These are phyloP conservation scores for Acmispon strigosus DNA, from an alignment of 306 rosid species.

Conservation along the genomic window DNA sequence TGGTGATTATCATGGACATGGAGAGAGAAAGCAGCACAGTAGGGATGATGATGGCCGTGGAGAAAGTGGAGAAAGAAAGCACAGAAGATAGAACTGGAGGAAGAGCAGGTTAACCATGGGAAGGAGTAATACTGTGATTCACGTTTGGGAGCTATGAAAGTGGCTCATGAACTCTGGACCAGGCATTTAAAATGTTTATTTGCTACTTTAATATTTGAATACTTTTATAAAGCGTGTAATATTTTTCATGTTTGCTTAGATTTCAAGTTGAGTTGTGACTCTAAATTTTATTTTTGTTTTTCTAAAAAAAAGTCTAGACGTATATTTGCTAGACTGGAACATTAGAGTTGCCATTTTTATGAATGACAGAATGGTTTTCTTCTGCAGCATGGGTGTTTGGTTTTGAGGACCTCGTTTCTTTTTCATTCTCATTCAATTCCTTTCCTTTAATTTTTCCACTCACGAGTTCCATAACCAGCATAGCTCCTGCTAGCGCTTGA, in stretches of 20 bases:
- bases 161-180: neutral
- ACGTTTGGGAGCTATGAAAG: neutral
- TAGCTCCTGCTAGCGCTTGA: too few relatives aligned
- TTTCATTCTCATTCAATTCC: too few relatives aligned
- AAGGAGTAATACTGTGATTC: neutral
- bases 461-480: too few relatives aligned
- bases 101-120: too few relatives aligned
- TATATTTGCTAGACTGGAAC: neutral
- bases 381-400: neutral
- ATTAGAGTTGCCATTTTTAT: neutral
- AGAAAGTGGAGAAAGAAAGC: constrained; percentile 10
- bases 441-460: too few relatives aligned
- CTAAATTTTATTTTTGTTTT: neutral
- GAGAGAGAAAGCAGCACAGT: constrained; percentile 14
- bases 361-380: neutral
- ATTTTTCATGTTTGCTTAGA: neutral
- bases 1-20: neutral
- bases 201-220: neutral
- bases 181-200: neutral
- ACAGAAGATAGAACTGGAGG: too few relatives aligned
- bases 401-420: too few relatives aligned
- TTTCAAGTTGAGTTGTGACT: neutral
- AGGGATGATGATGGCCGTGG: constrained; percentile 18
- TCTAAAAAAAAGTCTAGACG: neutral
- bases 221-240: neutral